Conservation (phyloP, 768 basidiomycete species). For the Leucocoprinus leucothites region DNA sequence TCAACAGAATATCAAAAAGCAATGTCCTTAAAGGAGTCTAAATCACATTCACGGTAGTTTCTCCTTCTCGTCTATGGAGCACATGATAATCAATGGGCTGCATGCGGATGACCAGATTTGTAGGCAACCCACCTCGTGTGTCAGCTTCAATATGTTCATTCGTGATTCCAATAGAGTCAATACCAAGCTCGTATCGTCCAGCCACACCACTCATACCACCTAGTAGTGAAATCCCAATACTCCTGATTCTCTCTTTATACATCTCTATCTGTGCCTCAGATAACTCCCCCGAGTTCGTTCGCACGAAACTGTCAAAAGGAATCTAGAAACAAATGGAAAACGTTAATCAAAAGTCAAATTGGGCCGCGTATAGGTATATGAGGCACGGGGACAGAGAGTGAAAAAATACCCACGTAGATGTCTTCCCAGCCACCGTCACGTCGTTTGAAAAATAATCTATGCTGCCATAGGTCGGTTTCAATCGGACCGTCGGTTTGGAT, state of each 20-base stretch:
- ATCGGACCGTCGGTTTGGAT: conserved; percentile 84
- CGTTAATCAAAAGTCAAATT: not conserved
- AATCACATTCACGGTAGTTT: not conserved
- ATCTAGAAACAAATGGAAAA: conserved; percentile 43
- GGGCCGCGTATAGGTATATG: not conserved
- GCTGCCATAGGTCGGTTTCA: conserved; percentile 91
- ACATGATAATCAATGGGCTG: not conserved
- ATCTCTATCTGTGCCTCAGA: conserved; percentile 71
- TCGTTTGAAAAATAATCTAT: conserved; percentile 77
- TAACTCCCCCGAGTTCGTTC: conserved; percentile 72
- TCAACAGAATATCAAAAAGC: not conserved
- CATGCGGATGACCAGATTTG: not conserved
- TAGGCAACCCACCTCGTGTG: conserved; percentile 19
- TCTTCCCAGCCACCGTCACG: conserved; percentile 76
- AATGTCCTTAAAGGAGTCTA: not conserved
- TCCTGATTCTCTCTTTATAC: conserved; percentile 70
- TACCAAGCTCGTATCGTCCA: conserved; percentile 78
- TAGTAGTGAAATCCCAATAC: conserved; percentile 83
- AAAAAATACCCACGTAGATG: conserved; percentile 56
- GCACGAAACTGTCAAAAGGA: conserved; percentile 73
- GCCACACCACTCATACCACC: conserved; percentile 77
- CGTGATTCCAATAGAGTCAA: conserved; percentile 79
- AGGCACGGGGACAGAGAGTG: not conserved
- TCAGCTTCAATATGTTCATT: conserved; percentile 56
- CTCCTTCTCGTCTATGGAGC: not conserved